A percentile compares a stretch with the other conserved stretches of the same genome.
Conservation (phyloP, 768 basidiomycete species). For the Sistotremastrum niveocremeum region DNA sequence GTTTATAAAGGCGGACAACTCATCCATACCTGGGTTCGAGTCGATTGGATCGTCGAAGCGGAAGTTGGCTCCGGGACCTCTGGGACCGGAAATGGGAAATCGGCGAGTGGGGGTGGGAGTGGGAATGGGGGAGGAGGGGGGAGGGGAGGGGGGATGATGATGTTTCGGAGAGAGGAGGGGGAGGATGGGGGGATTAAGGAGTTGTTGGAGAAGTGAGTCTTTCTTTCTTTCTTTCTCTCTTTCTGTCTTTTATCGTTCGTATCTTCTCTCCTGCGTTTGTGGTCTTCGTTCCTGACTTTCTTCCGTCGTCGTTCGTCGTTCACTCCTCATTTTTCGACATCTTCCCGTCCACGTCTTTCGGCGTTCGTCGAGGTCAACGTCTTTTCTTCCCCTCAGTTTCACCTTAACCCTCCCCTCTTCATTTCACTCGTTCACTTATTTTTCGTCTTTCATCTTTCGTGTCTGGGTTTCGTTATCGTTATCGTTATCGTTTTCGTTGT, state of each 20-base stretch:
- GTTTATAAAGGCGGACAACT: conserved; percentile 71
- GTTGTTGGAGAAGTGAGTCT: conserved; percentile 43
- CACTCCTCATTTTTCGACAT: not conserved
- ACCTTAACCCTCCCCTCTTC: no score
- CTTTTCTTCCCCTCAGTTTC: no score
- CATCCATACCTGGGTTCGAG: conserved; percentile 81
- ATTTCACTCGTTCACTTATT: no score
- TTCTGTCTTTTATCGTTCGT: not conserved
- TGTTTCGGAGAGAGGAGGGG: conserved; percentile 28
- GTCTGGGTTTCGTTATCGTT: no score
- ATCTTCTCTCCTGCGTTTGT: not conserved
- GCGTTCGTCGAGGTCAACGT: conserved; percentile 6
- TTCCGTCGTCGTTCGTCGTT: not conserved
- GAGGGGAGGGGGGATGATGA: no score
- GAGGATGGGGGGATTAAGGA: conserved; percentile 55
- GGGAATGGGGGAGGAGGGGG: no score
- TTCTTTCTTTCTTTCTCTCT: conserved; percentile 1
- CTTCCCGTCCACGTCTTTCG: conserved; percentile 4
- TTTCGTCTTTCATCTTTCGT: no score
- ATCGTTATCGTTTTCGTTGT: no score
- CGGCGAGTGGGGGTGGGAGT: no score
- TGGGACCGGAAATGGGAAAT: no score
- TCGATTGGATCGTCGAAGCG: conserved; percentile 43
- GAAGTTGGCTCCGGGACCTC: no score
- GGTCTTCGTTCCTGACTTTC: not conserved